phyloP scores from a whole-genome alignment of 768 basidiomycete genomes.

The Lentinula edodes region DNA sequence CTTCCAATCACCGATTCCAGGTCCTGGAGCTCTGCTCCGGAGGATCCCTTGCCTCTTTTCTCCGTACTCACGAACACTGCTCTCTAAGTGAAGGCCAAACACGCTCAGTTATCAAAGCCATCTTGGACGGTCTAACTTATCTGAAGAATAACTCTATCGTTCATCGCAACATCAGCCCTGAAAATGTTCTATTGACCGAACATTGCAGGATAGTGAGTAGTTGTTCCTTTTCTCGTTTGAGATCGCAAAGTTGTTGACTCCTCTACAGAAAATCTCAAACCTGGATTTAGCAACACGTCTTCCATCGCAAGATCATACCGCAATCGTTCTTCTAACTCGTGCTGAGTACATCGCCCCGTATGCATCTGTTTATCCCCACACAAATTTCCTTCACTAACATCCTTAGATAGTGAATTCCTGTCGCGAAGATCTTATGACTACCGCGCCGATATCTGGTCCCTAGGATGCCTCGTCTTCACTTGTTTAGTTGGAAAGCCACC shows the following conservation, averaged over 20 bases:
- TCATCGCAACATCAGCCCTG: constrained; percentile 37
- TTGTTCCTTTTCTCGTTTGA: background rate
- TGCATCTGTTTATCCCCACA: constrained; percentile 7
- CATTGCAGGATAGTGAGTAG: constrained; percentile 34
- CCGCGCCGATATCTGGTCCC: constrained; percentile 40
- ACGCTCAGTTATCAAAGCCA: constrained; percentile 29
- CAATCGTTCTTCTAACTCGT: constrained; percentile 14
- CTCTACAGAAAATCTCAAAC: constrained; percentile 37
- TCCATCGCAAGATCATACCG: constrained; percentile 15
- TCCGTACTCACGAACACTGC: constrained; percentile 17
- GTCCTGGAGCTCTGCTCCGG: constrained; percentile 40
- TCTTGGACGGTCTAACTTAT: constrained; percentile 38
- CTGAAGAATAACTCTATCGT: constrained; percentile 35
- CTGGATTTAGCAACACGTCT: constrained; percentile 32
- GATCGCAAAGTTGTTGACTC: background rate
- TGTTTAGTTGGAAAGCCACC: constrained; percentile 30
- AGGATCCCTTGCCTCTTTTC: constrained; percentile 29
- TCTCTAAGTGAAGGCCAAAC: constrained; percentile 28
- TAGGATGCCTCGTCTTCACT: constrained; percentile 34
- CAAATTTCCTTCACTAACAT: background rate
- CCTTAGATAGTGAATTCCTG: constrained; percentile 32
- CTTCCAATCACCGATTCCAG: constrained; percentile 26
- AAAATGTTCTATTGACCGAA: constrained; percentile 32
- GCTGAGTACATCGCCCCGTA: constrained; percentile 37
- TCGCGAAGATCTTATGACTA: constrained; percentile 25